These are phyloP conservation scores for Toxicodendron radicans DNA, from an alignment of 345 rosid species.

Conservation along the genomic window DNA sequence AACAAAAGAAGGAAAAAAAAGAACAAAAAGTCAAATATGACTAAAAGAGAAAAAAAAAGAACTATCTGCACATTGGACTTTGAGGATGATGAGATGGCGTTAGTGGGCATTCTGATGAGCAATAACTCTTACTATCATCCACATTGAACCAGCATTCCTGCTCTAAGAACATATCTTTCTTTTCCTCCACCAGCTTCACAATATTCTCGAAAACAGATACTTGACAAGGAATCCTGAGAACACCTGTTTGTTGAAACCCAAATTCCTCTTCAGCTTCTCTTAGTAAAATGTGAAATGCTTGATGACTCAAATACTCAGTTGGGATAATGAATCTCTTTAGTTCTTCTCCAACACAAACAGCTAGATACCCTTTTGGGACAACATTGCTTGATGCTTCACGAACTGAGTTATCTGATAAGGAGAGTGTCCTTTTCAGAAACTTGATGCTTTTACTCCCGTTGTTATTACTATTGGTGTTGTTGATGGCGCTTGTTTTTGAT, in stretches of 20 bases:
- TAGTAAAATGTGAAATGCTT: conserved; percentile 55
- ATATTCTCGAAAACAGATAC: conserved; percentile 56
- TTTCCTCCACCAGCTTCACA: conserved; percentile 50
- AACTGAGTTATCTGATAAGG: conserved; percentile 47
- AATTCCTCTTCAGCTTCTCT: conserved; percentile 84
- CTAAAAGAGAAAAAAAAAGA: neutral
- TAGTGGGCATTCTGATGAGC: conserved; percentile 46
- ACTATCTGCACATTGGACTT: conserved; percentile 70
- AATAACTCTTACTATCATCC: conserved; percentile 32
- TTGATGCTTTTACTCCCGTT: conserved; percentile 54
- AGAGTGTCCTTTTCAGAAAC: conserved; percentile 83
- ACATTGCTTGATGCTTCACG: conserved; percentile 24
- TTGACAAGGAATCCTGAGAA: conserved; percentile 68
- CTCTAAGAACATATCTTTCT: conserved; percentile 31
- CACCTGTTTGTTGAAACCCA: conserved; percentile 77
- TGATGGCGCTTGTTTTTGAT: conserved; percentile 33
- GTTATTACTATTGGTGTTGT: conserved; percentile 18
- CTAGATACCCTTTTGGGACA: conserved; percentile 69
- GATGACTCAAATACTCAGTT: conserved; percentile 58
- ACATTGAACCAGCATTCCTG: conserved; percentile 42
- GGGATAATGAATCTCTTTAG: conserved; percentile 71
- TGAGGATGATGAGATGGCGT: conserved; percentile 66
- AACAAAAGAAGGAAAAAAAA: conserved; percentile 16
- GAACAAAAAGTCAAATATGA: conserved; percentile 12
- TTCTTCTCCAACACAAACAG: conserved; percentile 68